Conservation (phyloP, 192 early-diverging fungal genomes). For the Cladochytrium replicatum region DNA sequence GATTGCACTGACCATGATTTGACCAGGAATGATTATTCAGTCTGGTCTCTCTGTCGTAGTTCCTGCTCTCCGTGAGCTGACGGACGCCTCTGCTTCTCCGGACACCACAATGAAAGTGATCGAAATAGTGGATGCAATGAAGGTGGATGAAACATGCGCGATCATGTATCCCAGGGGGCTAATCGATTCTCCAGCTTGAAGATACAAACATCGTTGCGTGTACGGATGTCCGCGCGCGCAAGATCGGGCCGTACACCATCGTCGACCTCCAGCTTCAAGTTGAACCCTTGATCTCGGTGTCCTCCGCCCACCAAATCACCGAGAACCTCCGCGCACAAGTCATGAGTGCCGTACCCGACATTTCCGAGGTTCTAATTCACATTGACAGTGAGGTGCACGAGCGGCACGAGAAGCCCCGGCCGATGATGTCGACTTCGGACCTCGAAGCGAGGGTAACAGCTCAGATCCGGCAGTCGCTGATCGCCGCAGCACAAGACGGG, state of each 20-base stretch:
- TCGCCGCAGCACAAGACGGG: conserved; percentile 1
- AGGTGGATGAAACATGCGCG: conserved; percentile 17
- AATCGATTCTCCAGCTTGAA: no score
- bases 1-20: background rate
- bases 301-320: conserved; percentile 31
- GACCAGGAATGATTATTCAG: conserved; percentile 44
- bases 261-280: conserved; percentile 44
- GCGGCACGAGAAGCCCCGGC: background rate
- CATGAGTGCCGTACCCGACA: conserved; percentile 3
- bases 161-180: conserved; percentile 29
- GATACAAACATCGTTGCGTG: conserved; percentile 32
- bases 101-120: conserved; percentile 21
- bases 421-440: background rate
- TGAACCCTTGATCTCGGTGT: conserved; percentile 33
- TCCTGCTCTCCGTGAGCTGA: conserved; percentile 41
- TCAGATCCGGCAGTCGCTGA: conserved; percentile 4
- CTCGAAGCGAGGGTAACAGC: conserved; percentile 12
- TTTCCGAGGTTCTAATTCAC: conserved; percentile 25
- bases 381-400: conserved; percentile 9
- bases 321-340: conserved; percentile 20
- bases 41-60: conserved; percentile 44
- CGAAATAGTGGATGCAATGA: conserved; percentile 9
- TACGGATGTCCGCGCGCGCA: conserved; percentile 38
- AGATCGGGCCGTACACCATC: conserved; percentile 45
- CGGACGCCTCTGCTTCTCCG: conserved; percentile 31